A percentile compares a stretch with the other conserved stretches of the same genome.
phyloP scores from a whole-genome alignment of 805 yeast genomes.

The Tetrapisispora phaffii region DNA sequence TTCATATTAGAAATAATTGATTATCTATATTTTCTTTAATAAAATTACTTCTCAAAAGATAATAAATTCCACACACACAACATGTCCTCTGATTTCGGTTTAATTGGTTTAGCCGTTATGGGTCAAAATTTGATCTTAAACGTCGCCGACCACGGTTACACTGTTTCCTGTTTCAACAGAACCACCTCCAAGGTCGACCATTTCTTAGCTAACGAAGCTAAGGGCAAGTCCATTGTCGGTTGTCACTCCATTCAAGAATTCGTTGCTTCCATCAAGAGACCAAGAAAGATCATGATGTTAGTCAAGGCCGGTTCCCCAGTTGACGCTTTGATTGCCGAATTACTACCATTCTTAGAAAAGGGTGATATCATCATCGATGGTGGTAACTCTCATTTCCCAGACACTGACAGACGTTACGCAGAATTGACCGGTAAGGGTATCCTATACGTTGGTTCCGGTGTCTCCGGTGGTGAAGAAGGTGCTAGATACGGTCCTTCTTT shows the following conservation, averaged over 20 bases:
- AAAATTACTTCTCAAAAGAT: neutral
- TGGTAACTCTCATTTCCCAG: slow-evolving; percentile 99
- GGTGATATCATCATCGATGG: slow-evolving; percentile 99
- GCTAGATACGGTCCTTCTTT: slow-evolving; percentile 98
- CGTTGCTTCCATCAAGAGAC: slow-evolving; percentile 82
- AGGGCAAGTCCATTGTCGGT: slow-evolving; percentile 92
- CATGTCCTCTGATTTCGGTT: slow-evolving; percentile 76
- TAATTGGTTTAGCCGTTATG: slow-evolving; percentile 99
- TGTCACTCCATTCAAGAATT: slow-evolving; percentile 89
- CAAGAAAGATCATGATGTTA: slow-evolving; percentile 87
- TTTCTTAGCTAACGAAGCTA: slow-evolving; percentile 88
- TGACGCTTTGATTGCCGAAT: slow-evolving; percentile 79
- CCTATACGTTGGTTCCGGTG: slow-evolving; percentile 96
- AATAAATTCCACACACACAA: neutral
- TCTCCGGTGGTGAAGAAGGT: slow-evolving; percentile 99
- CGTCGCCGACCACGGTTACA: slow-evolving; percentile 97
- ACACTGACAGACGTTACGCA: slow-evolving; percentile 90
- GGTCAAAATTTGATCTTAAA: slow-evolving; percentile 96
- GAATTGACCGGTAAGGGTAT: slow-evolving; percentile 83
- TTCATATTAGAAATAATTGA: neutral
- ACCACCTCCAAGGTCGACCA: slow-evolving; percentile 92
- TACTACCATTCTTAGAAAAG: slow-evolving; percentile 83
- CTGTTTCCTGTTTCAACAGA: slow-evolving; percentile 98
- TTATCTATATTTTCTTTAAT: neutral
- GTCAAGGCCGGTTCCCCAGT: slow-evolving; percentile 97